These are phyloP conservation scores for Neltuma alba DNA, from an alignment of 306 rosid species.

Conservation along the genomic window DNA sequence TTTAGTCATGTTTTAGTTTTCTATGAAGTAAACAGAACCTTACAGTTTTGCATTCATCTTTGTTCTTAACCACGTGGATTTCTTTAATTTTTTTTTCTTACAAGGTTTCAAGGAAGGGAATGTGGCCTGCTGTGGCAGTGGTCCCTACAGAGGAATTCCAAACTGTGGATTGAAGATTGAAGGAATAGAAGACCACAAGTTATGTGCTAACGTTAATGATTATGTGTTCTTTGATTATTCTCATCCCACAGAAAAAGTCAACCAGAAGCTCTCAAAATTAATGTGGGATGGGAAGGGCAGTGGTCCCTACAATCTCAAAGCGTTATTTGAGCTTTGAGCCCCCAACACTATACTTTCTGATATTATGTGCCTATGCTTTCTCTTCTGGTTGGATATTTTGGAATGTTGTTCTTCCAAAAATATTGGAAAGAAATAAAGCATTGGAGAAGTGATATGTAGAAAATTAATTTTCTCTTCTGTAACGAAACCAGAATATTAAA, in stretches of 20 bases:
- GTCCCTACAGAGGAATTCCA: constrained; percentile 47
- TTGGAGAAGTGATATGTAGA: too few species aligned
- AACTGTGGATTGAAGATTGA: constrained; percentile 60
- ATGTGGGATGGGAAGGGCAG: constrained; percentile 44
- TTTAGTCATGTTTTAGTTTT: too few species aligned
- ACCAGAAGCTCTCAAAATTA: constrained; percentile 36
- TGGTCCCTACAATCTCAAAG: neutral
- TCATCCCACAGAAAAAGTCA: constrained; percentile 57
- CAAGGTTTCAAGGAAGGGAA: constrained; percentile 41
- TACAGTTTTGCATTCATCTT: neutral
- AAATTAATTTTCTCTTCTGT: too few species aligned
- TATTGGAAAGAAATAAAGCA: too few species aligned
- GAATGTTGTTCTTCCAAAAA: too few species aligned
- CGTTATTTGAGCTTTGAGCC: neutral
- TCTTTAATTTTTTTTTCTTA: too few species aligned
- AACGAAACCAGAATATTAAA: too few species aligned
- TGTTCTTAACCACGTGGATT: neutral
- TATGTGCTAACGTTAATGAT: constrained; percentile 43
- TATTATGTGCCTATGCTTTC: neutral
- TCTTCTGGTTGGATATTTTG: too few species aligned
- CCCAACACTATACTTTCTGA: neutral
- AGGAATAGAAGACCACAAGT: constrained; percentile 44
- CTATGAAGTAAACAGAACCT: neutral
- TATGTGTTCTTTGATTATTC: constrained; percentile 55
- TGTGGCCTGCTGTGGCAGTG: constrained; percentile 60